phyloP scores from a whole-genome alignment of 148 eudicot genomes.

The Rhododendron williamsianum region DNA sequence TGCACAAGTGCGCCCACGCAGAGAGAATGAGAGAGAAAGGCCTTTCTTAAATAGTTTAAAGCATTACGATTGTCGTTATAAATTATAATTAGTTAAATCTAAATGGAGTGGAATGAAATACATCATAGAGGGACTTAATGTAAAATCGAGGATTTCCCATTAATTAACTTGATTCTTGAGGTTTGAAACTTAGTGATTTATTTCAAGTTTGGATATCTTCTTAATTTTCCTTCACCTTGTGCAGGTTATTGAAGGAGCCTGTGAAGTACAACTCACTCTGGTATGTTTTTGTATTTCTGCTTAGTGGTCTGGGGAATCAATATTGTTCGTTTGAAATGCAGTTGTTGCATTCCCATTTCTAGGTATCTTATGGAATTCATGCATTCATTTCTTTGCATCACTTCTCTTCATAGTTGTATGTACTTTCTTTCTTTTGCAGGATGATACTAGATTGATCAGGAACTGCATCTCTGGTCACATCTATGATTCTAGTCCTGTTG shows the following conservation, averaged over 20 bases:
- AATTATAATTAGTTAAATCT: neutral
- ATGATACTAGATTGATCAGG: conserved; percentile 38
- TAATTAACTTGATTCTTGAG: neutral
- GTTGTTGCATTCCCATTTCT: neutral
- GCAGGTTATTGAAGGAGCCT: conserved; percentile 48
- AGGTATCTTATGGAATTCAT: neutral
- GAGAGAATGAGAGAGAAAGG: neutral
- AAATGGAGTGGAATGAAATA: neutral
- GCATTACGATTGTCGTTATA: neutral
- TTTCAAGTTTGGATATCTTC: neutral
- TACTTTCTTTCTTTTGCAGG: conserved; percentile 23
- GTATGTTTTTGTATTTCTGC: conserved; percentile 18
- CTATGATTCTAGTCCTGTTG: conserved; percentile 52
- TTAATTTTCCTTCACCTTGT: conserved; percentile 8
- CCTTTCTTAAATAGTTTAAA: neutral
- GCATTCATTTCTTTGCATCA: neutral
- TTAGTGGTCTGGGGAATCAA: neutral
- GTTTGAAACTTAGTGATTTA: neutral
- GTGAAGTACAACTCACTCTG: conserved; percentile 41
- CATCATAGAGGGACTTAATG: neutral
- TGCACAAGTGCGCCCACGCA: neutral
- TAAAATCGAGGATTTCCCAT: neutral
- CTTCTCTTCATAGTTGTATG: neutral
- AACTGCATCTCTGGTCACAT: conserved; percentile 54
- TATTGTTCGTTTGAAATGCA: neutral